Base-by-base conservation (phyloP, 768 basidiomycete species). In the Auriscalpium microsporum region DNA sequence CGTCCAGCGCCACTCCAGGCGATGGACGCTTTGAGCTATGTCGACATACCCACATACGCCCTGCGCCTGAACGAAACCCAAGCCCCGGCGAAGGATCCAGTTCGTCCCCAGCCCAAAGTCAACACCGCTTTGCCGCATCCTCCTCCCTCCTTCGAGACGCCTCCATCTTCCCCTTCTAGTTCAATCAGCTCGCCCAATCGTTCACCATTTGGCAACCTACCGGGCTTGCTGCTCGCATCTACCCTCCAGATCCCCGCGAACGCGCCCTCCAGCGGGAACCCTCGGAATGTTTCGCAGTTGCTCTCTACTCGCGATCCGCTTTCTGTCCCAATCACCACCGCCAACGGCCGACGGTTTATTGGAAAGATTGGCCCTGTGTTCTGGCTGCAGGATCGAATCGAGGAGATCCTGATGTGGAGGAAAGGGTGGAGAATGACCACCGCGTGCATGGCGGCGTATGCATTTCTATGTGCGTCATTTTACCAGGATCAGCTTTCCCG, bases 381-480 rank as follows among this genome's bases (percentile, higher is more conserved):
- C 63, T 95, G 92, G 93, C 59, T 94, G 17, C 90, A 90, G 69
- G 93, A 96, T 65, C 72, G 93, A 1, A 64, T 90, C 13, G 93
- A 95, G 67, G 93, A 94, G 70, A 75, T 93, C 3, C 54, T 94
- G 4, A 73, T 88, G 59, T 94, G 93, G 93, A 84, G 80, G 66
- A 77, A 79, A 46, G 84, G 86, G 0, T 86, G 83, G 85, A 78
- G 76, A 63, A 73, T 80, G 44, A 94, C 93, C 1, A 65, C 72
- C 42, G 76, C 80, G 0, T 94, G 87, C 86, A 83, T 94, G 71
- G 76, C 82, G 2, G 76, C 70, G 0, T 94, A 92, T 68, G 79
- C 78, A 0, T 90, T 93, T 61, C 68, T 94, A 38, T 94, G 93
- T 93, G 50, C 44, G 88, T 75, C 19, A 53, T 42, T 34, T 37